Base-by-base conservation (phyloP, 2,329 filamentous ascomycete genomes). In the Neurospora crassa region DNA sequence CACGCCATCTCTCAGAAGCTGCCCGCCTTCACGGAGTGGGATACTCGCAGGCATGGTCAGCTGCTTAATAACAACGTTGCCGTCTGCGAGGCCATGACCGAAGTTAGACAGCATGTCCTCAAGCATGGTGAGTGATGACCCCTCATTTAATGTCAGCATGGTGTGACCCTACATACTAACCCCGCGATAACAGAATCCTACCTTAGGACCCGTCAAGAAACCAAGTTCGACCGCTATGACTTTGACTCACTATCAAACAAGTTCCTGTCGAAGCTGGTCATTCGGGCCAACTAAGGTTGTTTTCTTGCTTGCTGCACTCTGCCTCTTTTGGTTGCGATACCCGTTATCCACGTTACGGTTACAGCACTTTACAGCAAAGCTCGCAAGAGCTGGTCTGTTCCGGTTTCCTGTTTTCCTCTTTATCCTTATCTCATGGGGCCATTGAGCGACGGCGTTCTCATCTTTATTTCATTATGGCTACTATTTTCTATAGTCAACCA, bases 1-100 rank as follows among this genome's bases (percentile, higher is more conserved):
- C 94, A 97, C 77, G 95, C 95, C 81, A 98, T 98, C 79, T 97
- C 94, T 1, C 95, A 97, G 83, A 97, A 98, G 84, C 88, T 97
- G 63, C 95, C 95, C 5, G 88, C 93, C 24, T 94, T 98, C 79
- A 91, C 91, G 75, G 95, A 98, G 79, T 98, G 95, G 95, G 94
- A 97, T 79, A 96, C 93, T 14, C 86, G 88, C 79, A 93, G 96
- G 82, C 95, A 98, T 80, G 93, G 96, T 76, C 92, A 97, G 77
- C 84, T 97, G 69, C 89, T 97, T 73, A 92, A 94, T 83, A 96
- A 95, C 81, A 97, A 98, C 82, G 86, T 88, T 34, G 93, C 94
- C 75, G 94, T 97, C 68, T 97, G 95, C 82, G 93, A 96, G 79
- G 94, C 94, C 70, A 92, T 98, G 93, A 97, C 93, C 34, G 94